Evolutionary conservation across 75 land plant genomes (phyloP).

Genomic region (Adiantum capillusveneris): DNA sequence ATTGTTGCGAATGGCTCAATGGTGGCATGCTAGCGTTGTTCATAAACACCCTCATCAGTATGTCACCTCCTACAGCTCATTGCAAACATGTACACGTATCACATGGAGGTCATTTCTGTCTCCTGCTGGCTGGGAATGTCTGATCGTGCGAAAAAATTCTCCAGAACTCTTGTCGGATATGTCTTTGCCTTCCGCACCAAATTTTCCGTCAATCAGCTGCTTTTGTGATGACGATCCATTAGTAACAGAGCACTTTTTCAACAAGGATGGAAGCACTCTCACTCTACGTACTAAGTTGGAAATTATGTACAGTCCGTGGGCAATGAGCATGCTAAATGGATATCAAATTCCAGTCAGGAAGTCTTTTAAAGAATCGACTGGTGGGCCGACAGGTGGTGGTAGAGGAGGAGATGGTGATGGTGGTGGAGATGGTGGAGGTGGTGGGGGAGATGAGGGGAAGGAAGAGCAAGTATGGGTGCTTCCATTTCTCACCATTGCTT

Average conservation of each 20-base stretch:
- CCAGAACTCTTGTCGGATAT: too few species aligned
- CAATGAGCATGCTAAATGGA: conserved; percentile 33
- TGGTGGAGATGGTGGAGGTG: conserved; percentile 34
- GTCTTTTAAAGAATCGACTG: conserved; percentile 21
- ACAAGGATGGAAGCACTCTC: conserved; percentile 15
- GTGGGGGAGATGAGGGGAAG: conserved; percentile 29
- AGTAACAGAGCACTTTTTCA: conserved; percentile 22
- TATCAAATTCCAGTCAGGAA: conserved; percentile 14
- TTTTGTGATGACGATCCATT: conserved; percentile 39
- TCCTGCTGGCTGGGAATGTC: too few species aligned
- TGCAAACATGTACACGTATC: too few species aligned
- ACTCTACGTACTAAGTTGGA: conserved; percentile 21
- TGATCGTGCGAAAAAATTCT: too few species aligned
- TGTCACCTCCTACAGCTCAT: too few species aligned
- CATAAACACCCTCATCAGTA: too few species aligned
- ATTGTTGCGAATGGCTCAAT: too few species aligned
- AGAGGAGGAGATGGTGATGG: conserved; percentile 27
- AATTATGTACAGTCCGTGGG: conserved; percentile 34
- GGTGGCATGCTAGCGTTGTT: too few species aligned
- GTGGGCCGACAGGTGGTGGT: conserved; percentile 25
- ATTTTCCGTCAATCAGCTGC: conserved; percentile 17
- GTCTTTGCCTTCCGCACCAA: too few species aligned
- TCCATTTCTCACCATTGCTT: conserved; percentile 35
- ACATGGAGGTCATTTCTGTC: too few species aligned
- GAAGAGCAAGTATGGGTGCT: conserved; percentile 31